A percentile compares a stretch with the other conserved stretches of the same genome.
Conservation (phyloP, 305 asterid species). For the Solanum hybrid region DNA sequence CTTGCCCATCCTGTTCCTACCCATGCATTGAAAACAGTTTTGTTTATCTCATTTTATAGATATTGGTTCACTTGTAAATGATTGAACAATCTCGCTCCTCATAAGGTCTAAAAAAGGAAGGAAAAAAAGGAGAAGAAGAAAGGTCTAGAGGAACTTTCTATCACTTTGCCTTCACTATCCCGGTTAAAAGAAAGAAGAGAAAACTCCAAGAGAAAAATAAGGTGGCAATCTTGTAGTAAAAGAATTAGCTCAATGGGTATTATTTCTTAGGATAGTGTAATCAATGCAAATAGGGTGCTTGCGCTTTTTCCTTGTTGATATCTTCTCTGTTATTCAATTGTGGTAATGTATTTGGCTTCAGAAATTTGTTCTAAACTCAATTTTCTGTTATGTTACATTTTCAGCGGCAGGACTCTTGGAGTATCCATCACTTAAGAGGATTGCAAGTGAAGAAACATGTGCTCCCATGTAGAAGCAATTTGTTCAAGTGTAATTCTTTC, state of each 20-base stretch:
- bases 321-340: not conserved
- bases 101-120: not conserved
- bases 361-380: not conserved
- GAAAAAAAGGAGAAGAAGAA: not conserved
- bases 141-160: not conserved
- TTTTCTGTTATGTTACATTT: constrained; percentile 9
- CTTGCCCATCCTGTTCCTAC: not conserved
- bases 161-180: not conserved
- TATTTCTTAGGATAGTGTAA: not conserved
- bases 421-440: constrained; percentile 34
- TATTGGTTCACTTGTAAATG: not conserved
- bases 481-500: constrained; percentile 50
- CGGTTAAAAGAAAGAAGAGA: not conserved
- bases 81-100: not conserved
- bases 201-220: not conserved
- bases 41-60: not conserved
- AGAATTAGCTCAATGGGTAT: not conserved
- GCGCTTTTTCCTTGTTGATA: not conserved
- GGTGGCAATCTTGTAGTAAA: not conserved
- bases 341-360: not conserved
- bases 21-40: not conserved
- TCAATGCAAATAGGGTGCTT: not conserved
- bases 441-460: constrained; percentile 28
- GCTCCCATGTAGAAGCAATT: constrained; percentile 27
- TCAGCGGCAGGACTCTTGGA: constrained; percentile 49